phyloP scores from a whole-genome alignment of 495 filamentous ascomycete species.

The Tuber brumale region DNA sequence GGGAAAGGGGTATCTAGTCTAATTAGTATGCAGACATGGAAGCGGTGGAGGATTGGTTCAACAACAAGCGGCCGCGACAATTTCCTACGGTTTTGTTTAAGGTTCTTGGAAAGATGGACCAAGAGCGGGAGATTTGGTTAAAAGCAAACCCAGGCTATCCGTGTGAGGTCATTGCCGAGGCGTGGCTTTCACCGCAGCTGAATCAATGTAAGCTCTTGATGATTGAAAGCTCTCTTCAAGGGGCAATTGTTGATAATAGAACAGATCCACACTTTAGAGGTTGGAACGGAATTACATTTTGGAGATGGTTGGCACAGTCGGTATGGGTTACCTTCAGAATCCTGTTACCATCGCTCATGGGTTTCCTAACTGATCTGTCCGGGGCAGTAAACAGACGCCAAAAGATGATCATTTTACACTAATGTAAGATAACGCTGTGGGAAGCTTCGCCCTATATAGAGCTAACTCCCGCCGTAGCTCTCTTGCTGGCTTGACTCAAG shows the following conservation, averaged over 20 bases:
- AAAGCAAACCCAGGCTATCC: constrained; percentile 9
- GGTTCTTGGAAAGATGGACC: constrained; percentile 22
- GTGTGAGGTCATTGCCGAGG: constrained; percentile 21
- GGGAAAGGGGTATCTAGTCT: background rate
- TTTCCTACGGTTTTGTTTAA: constrained; percentile 31
- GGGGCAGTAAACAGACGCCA: background rate
- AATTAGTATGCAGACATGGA: constrained; percentile 11
- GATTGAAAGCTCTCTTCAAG: background rate
- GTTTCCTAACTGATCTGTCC: background rate
- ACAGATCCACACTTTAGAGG: constrained; percentile 22
- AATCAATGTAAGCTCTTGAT: constrained; percentile 19
- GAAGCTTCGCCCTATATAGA: background rate
- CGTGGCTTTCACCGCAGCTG: constrained; percentile 24
- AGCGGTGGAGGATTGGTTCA: constrained; percentile 25
- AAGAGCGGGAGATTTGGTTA: constrained; percentile 25
- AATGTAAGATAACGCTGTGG: constrained; percentile 7
- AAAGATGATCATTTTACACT: constrained; percentile 20
- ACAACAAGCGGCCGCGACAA: constrained; percentile 24
- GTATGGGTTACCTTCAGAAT: constrained; percentile 8
- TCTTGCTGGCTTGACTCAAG: constrained; percentile 17
- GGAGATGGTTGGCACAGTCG: constrained; percentile 23
- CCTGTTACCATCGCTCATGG: background rate
- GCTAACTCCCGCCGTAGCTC: constrained; percentile 8
- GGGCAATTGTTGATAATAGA: constrained; percentile 11
- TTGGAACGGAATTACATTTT: constrained; percentile 21